Percentiles rank a stretch among this genome's conserved stretches.
Conservation (phyloP, 257 asterid genomes). For the Ajuga chamaepitys region DNA sequence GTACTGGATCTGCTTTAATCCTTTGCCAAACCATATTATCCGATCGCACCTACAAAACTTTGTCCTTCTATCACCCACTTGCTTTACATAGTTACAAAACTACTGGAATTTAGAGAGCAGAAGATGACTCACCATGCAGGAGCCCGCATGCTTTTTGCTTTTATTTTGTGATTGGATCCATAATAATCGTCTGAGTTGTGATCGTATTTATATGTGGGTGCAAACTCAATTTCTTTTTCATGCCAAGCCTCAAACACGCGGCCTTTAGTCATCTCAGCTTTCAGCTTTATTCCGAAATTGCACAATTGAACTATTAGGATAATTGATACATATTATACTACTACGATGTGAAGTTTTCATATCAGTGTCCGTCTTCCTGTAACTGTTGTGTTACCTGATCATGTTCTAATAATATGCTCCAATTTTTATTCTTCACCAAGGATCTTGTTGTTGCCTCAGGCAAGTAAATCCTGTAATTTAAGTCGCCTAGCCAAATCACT, state of each 20-base stretch:
- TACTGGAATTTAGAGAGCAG: background rate
- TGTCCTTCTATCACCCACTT: background rate
- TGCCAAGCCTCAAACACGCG: slow-evolving; percentile 52
- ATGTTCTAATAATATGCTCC: slow-evolving; percentile 43
- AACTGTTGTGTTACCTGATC: no score
- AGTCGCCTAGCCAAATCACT: slow-evolving; percentile 66
- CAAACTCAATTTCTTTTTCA: slow-evolving; percentile 47
- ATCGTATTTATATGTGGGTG: slow-evolving; percentile 58
- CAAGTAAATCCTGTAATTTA: slow-evolving; percentile 60
- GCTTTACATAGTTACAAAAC: background rate
- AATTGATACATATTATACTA: background rate
- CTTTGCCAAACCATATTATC: slow-evolving; percentile 56
- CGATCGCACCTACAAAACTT: slow-evolving; percentile 56
- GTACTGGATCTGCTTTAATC: slow-evolving; percentile 46
- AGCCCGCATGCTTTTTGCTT: slow-evolving; percentile 33
- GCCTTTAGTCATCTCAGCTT: slow-evolving; percentile 47
- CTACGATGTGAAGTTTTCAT: background rate
- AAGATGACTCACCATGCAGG: slow-evolving; percentile 56
- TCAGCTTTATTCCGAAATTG: slow-evolving; percentile 38
- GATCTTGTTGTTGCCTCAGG: slow-evolving; percentile 51
- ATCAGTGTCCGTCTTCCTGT: slow-evolving; percentile 1
- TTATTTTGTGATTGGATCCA: slow-evolving; percentile 34
- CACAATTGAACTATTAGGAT: slow-evolving; percentile 19
- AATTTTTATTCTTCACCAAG: slow-evolving; percentile 39
- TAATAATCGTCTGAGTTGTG: slow-evolving; percentile 47